Percentiles rank a stretch among this genome's conserved stretches.
Conservation (phyloP, 2,329 filamentous ascomycete species). For the Diaporthe vexans region DNA sequence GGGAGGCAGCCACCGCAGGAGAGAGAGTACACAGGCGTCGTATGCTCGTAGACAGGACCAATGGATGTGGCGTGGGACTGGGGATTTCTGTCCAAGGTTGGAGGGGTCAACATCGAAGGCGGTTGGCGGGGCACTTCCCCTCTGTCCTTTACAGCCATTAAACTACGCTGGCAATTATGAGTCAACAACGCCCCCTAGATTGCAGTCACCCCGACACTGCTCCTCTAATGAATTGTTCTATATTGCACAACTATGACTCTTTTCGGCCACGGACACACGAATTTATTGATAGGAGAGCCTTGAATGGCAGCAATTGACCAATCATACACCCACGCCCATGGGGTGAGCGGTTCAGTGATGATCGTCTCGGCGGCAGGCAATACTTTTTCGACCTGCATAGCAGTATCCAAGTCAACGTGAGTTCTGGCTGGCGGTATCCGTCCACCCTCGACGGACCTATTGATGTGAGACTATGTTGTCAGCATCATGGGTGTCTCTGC, state of each 20-base stretch:
- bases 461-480: slow-evolving; percentile 51
- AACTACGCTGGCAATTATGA: background rate
- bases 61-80: background rate
- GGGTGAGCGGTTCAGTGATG: background rate
- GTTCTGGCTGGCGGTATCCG: background rate
- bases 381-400: slow-evolving; percentile 28
- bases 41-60: background rate
- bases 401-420: background rate
- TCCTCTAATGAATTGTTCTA: background rate
- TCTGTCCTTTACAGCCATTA: background rate
- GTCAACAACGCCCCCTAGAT: slow-evolving; percentile 10
- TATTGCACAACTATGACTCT: background rate
- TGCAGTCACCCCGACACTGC: background rate
- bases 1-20: background rate
- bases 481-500: slow-evolving; percentile 67
- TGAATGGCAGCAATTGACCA: background rate
- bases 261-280: background rate
- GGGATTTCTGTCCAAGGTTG: background rate
- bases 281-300: background rate
- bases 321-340: background rate
- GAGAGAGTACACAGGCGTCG: background rate
- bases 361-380: slow-evolving; percentile 36
- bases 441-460: slow-evolving; percentile 14
- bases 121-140: slow-evolving; percentile 16
- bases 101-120: slow-evolving; percentile 16